Conservation (phyloP, 2,329 filamentous ascomycete genomes). For the Alternaria sp. region DNA sequence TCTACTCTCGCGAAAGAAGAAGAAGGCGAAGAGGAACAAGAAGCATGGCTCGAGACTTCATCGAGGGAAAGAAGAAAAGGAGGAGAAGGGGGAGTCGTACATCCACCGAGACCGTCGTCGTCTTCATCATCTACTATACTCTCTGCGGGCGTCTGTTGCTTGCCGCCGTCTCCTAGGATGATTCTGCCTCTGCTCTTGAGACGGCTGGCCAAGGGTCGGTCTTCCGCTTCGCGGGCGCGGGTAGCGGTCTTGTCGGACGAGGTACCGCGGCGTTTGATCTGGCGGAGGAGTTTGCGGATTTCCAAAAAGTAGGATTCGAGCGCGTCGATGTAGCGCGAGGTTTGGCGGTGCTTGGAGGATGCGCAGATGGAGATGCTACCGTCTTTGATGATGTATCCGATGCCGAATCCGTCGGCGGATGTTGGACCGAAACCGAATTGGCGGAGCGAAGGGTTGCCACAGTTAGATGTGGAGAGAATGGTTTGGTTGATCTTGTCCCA, state of each 20-base stretch:
- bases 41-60: conserved; percentile 25
- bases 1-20: not conserved
- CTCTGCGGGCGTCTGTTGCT: conserved; percentile 64
- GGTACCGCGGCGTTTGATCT: conserved; percentile 67
- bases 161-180: conserved; percentile 69
- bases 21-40: conserved; percentile 23
- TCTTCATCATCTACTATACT: conserved; percentile 78
- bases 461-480: conserved; percentile 96
- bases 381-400: conserved; percentile 99
- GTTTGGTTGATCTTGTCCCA: conserved; percentile 97
- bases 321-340: conserved; percentile 85
- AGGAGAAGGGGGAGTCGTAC: conserved; percentile 62
- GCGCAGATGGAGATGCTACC: conserved; percentile 90
- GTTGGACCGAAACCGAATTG: conserved; percentile 98
- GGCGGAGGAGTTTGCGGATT: conserved; percentile 81
- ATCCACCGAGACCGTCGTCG: conserved; percentile 89
- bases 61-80: conserved; percentile 35
- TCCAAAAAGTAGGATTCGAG: conserved; percentile 91
- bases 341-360: conserved; percentile 92
- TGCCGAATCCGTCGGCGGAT: conserved; percentile 92
- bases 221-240: conserved; percentile 69
- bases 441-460: conserved; percentile 90
- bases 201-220: conserved; percentile 57
- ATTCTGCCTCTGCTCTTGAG: conserved; percentile 77
- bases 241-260: conserved; percentile 63